Percentiles rank a stretch among this genome's conserved stretches.
Conservation (phyloP, 2,329 filamentous ascomycete genomes). For the Alternaria sp. region DNA sequence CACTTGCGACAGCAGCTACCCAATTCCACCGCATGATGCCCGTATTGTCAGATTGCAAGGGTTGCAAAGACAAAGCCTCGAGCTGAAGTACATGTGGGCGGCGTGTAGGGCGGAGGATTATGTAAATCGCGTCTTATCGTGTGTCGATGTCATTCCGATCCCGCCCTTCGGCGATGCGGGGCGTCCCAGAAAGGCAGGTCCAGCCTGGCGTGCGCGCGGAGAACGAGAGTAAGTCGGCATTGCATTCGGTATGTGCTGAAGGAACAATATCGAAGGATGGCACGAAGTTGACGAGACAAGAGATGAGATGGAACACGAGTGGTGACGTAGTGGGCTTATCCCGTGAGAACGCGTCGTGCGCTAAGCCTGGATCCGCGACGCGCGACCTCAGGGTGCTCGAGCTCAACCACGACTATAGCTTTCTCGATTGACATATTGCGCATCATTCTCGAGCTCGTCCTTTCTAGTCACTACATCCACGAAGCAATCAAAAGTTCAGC, state of each 20-base stretch:
- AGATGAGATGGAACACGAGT: slow-evolving; percentile 16
- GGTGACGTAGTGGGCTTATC: slow-evolving; percentile 33
- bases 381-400: background rate
- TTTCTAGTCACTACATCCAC: background rate
- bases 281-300: background rate
- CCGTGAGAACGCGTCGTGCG: slow-evolving; percentile 38
- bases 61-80: background rate
- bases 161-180: slow-evolving; percentile 22
- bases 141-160: slow-evolving; percentile 19
- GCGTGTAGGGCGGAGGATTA: slow-evolving; percentile 32
- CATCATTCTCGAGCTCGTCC: background rate
- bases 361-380: slow-evolving; percentile 10
- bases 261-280: background rate
- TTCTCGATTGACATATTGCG: background rate
- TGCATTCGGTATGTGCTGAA: background rate
- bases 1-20: slow-evolving; percentile 18
- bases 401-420: background rate
- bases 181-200: slow-evolving; percentile 29
- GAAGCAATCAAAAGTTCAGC: background rate
- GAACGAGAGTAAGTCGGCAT: background rate
- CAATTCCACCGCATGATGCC: slow-evolving; percentile 28
- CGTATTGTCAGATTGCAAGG: background rate
- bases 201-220: slow-evolving; percentile 7
- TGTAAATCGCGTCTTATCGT: slow-evolving; percentile 40
- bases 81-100: slow-evolving; percentile 5